phyloP scores from a whole-genome alignment of 108 stramenopile genomes.

The Nitzschia inconspicua region DNA sequence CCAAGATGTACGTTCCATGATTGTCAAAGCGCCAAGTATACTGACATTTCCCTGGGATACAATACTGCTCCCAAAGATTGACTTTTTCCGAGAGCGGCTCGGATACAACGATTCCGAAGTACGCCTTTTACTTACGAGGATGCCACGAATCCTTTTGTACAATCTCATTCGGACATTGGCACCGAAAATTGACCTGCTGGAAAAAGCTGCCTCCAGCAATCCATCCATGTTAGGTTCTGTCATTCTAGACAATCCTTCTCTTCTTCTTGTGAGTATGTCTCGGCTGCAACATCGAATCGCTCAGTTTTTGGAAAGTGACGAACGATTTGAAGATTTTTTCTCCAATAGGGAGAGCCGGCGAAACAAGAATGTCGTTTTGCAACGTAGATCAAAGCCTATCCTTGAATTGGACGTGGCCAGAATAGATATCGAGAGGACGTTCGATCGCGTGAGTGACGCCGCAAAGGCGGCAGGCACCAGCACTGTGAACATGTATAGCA shows the following conservation, averaged over 20 bases:
- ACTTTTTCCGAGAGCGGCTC: conserved; percentile 24
- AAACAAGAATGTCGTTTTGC: not conserved
- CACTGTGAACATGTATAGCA: conserved; percentile 18
- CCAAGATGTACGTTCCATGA: conserved; percentile 33
- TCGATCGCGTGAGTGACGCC: not conserved
- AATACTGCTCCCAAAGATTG: conserved; percentile 46
- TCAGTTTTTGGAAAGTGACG: not conserved
- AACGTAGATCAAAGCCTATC: not conserved
- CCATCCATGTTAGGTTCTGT: conserved; percentile 17
- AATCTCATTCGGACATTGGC: conserved; percentile 38
- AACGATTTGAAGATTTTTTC: conserved; percentile 3
- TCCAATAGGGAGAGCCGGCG: not conserved
- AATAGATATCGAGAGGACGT: not conserved
- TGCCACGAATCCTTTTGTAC: conserved; percentile 41
- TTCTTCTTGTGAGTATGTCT: conserved; percentile 24
- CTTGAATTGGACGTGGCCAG: not conserved
- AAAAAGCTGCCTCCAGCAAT: not conserved
- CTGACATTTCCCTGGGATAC: conserved; percentile 31
- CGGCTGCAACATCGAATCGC: conserved; percentile 26
- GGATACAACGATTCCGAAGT: conserved; percentile 17
- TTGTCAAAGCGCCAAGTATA: conserved; percentile 34
- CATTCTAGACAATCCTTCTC: conserved; percentile 35
- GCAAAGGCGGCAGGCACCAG: conserved; percentile 5
- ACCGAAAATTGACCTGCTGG: conserved; percentile 35
- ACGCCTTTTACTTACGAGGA: conserved; percentile 27